phyloP scores from a whole-genome alignment of 306 rosid species.

The Sphenostylis stenocarpa region DNA sequence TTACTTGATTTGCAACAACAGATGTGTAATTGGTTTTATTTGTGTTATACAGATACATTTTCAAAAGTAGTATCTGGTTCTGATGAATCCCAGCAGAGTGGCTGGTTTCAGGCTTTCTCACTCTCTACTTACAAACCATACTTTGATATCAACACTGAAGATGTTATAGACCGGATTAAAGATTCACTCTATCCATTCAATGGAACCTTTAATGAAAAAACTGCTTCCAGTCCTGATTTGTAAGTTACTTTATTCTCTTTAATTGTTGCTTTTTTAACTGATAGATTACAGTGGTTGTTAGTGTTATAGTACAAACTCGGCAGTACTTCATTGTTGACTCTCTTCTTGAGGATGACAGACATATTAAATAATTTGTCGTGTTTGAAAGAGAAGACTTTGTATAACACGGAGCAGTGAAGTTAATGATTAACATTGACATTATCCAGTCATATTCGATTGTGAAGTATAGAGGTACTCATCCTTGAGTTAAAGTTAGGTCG shows the following conservation, averaged over 20 bases:
- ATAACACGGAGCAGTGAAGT: background rate
- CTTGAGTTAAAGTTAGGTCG: no score
- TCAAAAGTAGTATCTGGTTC: conserved; percentile 64
- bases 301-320: background rate
- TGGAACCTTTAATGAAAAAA: conserved; percentile 77
- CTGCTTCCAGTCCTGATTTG: conserved; percentile 70
- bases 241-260: conserved; percentile 41
- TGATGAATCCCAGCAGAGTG: conserved; percentile 66
- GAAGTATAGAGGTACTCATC: background rate
- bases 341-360: background rate
- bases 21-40: conserved; percentile 29
- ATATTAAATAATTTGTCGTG: background rate
- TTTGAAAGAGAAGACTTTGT: no score
- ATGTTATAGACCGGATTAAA: conserved; percentile 69
- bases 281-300: background rate
- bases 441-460: background rate
- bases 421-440: background rate
- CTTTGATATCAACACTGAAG: conserved; percentile 75
- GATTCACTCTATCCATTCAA: conserved; percentile 73
- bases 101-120: conserved; percentile 59
- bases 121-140: conserved; percentile 63
- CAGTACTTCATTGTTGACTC: background rate
- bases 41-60: conserved; percentile 55
- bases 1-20: background rate
- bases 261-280: background rate